Percentiles rank a stretch among this genome's conserved stretches.
These are phyloP conservation scores for Zygosaccharomyces pseudobailii DNA, from an alignment of 1,139 yeast genomes.

Conservation along the genomic window DNA sequence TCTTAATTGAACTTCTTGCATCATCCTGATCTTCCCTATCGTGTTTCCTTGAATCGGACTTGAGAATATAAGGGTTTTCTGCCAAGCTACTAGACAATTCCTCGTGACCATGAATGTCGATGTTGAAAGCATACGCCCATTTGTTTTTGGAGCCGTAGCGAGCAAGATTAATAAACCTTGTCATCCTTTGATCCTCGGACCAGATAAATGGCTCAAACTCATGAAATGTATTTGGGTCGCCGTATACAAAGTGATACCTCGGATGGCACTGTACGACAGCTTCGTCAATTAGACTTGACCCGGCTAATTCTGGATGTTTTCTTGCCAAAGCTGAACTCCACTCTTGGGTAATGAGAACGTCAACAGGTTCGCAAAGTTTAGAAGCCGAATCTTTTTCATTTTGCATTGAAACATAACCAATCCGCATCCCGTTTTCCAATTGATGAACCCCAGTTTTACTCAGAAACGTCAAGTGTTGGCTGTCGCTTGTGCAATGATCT, in stretches of 20 bases:
- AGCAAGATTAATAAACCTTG: constrained; percentile 63
- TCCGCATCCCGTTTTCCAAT: constrained; percentile 42
- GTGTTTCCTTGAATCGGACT: constrained; percentile 16
- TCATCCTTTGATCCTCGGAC: constrained; percentile 37
- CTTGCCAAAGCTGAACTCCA: constrained; percentile 57
- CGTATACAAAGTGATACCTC: constrained; percentile 61
- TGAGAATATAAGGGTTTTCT: constrained; percentile 40
- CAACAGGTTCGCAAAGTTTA: constrained; percentile 35
- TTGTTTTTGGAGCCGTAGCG: constrained; percentile 50
- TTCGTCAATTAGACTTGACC: constrained; percentile 41
- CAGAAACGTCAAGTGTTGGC: constrained; percentile 27
- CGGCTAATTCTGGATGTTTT: constrained; percentile 32
- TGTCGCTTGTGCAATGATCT: background rate
- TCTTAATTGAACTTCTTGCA: constrained; percentile 5
- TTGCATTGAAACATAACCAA: constrained; percentile 44
- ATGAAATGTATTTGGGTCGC: constrained; percentile 44
- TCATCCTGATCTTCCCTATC: constrained; percentile 10
- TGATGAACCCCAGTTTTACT: constrained; percentile 39
- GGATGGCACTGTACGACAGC: constrained; percentile 47
- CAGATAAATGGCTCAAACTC: constrained; percentile 60
- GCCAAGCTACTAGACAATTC: constrained; percentile 24
- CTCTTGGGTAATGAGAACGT: constrained; percentile 51
- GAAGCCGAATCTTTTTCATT: constrained; percentile 21
- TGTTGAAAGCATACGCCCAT: constrained; percentile 72
- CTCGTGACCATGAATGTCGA: constrained; percentile 28